phyloP scores from a whole-genome alignment of 2,329 filamentous ascomycete species.

The Volutella citrinella region DNA sequence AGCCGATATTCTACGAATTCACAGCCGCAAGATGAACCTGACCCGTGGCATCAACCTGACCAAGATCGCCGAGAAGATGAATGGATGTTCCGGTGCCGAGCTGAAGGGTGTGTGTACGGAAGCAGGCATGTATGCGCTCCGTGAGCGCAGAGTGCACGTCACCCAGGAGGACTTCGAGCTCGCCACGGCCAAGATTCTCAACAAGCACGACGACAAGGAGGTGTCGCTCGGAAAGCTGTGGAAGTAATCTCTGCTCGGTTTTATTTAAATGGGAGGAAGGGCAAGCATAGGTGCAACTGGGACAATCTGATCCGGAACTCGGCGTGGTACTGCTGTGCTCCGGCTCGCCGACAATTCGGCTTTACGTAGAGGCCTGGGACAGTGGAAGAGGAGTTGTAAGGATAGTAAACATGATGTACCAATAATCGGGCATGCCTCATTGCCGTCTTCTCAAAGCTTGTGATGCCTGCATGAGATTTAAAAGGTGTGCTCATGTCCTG shows the following conservation, averaged over 20 bases:
- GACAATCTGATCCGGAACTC: no score
- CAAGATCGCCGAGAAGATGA: constrained; percentile 99
- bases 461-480: no score
- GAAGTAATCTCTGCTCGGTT: constrained; percentile 35
- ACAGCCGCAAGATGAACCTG: constrained; percentile 97
- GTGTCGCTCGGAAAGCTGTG: constrained; percentile 83
- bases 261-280: no score
- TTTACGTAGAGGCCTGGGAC: constrained; percentile 26
- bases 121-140: constrained; percentile 95
- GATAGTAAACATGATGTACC: constrained; percentile 34
- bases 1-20: constrained; percentile 96
- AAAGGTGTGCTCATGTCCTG: no score
- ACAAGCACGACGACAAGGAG: constrained; percentile 99
- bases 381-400: constrained; percentile 31
- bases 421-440: constrained; percentile 19
- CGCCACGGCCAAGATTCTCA: constrained; percentile 97
- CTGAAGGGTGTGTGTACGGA: constrained; percentile 99
- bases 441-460: background rate
- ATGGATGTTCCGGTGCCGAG: constrained; percentile 95
- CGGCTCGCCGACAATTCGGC: no score
- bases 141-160: constrained; percentile 93
- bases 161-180: constrained; percentile 99
- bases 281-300: no score
- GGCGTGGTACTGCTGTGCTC: no score
- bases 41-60: constrained; percentile 95